Evolutionary conservation across 1,284 basidiomycete genomes (phyloP).

Genomic region (Sutorius eximius): DNA sequence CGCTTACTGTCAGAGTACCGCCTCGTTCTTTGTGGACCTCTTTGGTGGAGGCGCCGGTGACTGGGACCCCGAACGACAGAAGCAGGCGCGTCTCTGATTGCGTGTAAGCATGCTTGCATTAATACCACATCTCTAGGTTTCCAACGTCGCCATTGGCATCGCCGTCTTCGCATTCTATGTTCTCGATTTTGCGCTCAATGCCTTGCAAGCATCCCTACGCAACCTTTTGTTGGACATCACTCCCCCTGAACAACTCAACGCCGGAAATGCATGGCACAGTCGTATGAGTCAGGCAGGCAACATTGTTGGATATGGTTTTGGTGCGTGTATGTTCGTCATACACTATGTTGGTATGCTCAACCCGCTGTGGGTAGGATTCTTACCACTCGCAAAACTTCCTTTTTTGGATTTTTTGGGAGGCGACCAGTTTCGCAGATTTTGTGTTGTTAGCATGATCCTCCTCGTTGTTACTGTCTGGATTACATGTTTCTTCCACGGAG

Average conservation of each 20-base stretch:
- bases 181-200: constrained; percentile 94
- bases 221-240: constrained; percentile 91
- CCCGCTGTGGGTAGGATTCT: constrained; percentile 57
- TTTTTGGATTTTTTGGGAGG: constrained; percentile 84
- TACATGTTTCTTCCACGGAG: constrained; percentile 82
- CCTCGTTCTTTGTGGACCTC: constrained; percentile 76
- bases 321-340: constrained; percentile 40
- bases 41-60: constrained; percentile 79
- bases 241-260: constrained; percentile 83
- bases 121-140: constrained; percentile 45
- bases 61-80: constrained; percentile 81
- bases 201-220: constrained; percentile 87
- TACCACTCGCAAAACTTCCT: constrained; percentile 77
- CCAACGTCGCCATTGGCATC: constrained; percentile 74
- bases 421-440: constrained; percentile 94
- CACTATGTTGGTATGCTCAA: neutral
- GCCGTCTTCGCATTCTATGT: constrained; percentile 93
- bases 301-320: constrained; percentile 89
- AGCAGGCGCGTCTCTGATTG: constrained; percentile 45
- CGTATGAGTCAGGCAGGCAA: constrained; percentile 95
- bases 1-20: constrained; percentile 82
- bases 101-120: neutral
- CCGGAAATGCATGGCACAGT: constrained; percentile 98
- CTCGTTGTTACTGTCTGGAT: constrained; percentile 82
- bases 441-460: constrained; percentile 80